Evolutionary conservation across 805 yeast genomes (phyloP).

Genomic region (Metschnikowia lunata): DNA sequence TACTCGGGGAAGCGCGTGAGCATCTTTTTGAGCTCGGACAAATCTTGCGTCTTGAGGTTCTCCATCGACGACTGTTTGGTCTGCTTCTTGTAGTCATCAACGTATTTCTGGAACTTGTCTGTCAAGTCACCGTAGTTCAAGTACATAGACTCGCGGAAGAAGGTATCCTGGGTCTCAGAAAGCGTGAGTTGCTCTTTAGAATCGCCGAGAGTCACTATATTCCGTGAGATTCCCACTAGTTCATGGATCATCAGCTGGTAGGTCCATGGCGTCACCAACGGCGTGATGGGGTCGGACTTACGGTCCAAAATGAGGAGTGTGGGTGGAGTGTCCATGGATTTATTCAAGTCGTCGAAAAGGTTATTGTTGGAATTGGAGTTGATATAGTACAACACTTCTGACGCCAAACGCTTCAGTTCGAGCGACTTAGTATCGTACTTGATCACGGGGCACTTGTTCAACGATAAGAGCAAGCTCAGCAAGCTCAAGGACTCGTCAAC

Average conservation of each 20-base stretch:
- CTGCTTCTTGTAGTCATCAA: slow-evolving; percentile 72
- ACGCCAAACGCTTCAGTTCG: slow-evolving; percentile 60
- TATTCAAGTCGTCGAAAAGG: slow-evolving; percentile 62
- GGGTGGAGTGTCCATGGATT: slow-evolving; percentile 63
- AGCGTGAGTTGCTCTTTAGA: slow-evolving; percentile 46
- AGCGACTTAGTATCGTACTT: slow-evolving; percentile 72
- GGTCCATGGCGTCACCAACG: slow-evolving; percentile 93
- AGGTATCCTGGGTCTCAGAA: slow-evolving; percentile 65
- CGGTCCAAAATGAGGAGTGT: slow-evolving; percentile 75
- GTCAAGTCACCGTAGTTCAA: slow-evolving; percentile 94
- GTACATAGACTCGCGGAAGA: slow-evolving; percentile 77
- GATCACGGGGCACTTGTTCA: slow-evolving; percentile 74
- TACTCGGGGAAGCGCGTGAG: slow-evolving; percentile 93
- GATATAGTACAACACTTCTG: slow-evolving; percentile 56
- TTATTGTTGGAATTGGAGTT: slow-evolving; percentile 50
- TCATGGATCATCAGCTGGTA: slow-evolving; percentile 98
- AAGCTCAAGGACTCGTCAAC: slow-evolving; percentile 39
- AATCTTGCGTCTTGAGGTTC: slow-evolving; percentile 58
- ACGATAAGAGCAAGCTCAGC: slow-evolving; percentile 58
- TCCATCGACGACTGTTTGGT: slow-evolving; percentile 61
- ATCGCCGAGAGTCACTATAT: slow-evolving; percentile 64
- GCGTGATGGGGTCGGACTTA: slow-evolving; percentile 87
- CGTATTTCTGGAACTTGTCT: slow-evolving; percentile 79
- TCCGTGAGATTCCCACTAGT: slow-evolving; percentile 74
- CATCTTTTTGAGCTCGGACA: slow-evolving; percentile 86